Percentiles rank a stretch among this genome's conserved stretches.
These are phyloP conservation scores for Sarcocystis neurona DNA, from an alignment of 169 alveolate genomes.

Conservation along the genomic window DNA sequence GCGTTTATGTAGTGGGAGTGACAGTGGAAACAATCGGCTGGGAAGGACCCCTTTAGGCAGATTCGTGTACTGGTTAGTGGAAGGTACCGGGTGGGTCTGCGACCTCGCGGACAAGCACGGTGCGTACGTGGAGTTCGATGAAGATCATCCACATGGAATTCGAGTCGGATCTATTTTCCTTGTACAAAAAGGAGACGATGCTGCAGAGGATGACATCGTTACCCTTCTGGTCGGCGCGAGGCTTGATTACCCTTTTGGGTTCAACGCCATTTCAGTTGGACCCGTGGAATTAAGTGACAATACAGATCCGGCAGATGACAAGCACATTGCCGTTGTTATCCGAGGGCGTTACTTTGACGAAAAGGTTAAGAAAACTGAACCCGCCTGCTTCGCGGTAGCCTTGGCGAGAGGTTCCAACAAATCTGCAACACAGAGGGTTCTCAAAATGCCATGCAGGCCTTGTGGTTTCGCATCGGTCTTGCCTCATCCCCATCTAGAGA, in stretches of 20 bases:
- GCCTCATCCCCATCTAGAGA: conserved; percentile 1
- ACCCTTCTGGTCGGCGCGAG: not conserved
- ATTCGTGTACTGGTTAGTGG: conserved; percentile 10
- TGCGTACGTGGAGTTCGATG: conserved; percentile 21
- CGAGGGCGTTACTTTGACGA: conserved; percentile 7
- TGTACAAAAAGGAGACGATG: not conserved
- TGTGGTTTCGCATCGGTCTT: conserved; percentile 1
- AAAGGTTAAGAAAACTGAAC: not conserved
- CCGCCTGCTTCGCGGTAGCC: not conserved
- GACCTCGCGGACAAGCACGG: conserved; percentile 18
- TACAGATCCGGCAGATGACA: not conserved
- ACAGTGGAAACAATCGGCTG: not conserved
- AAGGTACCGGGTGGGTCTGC: conserved; percentile 3
- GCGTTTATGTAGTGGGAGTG: not conserved
- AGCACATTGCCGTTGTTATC: not conserved
- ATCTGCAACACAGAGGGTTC: not conserved
- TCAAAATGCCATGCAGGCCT: not conserved
- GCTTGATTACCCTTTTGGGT: conserved; percentile 3
- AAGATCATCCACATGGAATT: conserved; percentile 18
- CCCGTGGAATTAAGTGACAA: not conserved
- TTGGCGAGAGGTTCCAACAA: not conserved
- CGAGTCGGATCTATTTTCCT: conserved; percentile 15
- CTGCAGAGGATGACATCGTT: not conserved
- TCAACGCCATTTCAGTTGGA: conserved; percentile 2
- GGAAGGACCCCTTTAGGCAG: not conserved